A percentile compares a stretch with the other conserved stretches of the same genome.
Conservation (phyloP, 78 protist species). For the Speleostelium caveatum region DNA sequence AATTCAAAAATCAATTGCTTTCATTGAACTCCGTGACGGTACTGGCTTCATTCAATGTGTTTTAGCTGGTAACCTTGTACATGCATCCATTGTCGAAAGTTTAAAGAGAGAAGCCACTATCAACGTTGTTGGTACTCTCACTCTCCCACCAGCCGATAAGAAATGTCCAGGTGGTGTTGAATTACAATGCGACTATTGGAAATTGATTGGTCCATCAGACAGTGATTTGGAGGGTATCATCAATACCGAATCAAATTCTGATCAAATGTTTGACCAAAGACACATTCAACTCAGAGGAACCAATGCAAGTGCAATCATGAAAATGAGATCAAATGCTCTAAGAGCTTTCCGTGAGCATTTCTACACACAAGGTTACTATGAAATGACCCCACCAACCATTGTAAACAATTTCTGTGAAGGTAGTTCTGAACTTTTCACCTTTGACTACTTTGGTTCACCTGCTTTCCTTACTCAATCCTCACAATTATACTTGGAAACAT, state of each 20-base stretch:
- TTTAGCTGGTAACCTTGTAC: slow-evolving; percentile 21
- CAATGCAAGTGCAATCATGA: slow-evolving; percentile 81
- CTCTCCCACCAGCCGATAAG: slow-evolving; percentile 83
- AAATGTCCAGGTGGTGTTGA: slow-evolving; percentile 91
- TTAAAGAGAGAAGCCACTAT: slow-evolving; percentile 85
- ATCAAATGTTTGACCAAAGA: slow-evolving; percentile 88
- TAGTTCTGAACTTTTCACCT: slow-evolving; percentile 87
- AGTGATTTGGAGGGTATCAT: slow-evolving; percentile 86
- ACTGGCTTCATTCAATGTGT: slow-evolving; percentile 93
- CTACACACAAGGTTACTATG: slow-evolving; percentile 77
- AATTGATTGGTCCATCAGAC: slow-evolving; percentile 71
- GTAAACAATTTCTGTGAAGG: slow-evolving; percentile 98
- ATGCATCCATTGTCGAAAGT: slow-evolving; percentile 35
- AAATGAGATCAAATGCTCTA: slow-evolving; percentile 60
- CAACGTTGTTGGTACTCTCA: slow-evolving; percentile 78
- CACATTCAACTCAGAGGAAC: slow-evolving; percentile 93
- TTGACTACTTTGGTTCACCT: slow-evolving; percentile 71
- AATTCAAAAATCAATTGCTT: slow-evolving; percentile 78
- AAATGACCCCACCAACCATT: slow-evolving; percentile 97
- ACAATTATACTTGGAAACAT: slow-evolving; percentile 97
- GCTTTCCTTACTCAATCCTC: slow-evolving; percentile 98
- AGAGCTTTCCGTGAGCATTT: slow-evolving; percentile 93
- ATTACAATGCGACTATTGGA: slow-evolving; percentile 88
- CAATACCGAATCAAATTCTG: slow-evolving; percentile 85
- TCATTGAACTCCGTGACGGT: slow-evolving; percentile 96